Percentiles rank a stretch among this genome's conserved stretches.
phyloP scores from a whole-genome alignment of 495 filamentous ascomycete genomes.

The Penicillium pulvis region DNA sequence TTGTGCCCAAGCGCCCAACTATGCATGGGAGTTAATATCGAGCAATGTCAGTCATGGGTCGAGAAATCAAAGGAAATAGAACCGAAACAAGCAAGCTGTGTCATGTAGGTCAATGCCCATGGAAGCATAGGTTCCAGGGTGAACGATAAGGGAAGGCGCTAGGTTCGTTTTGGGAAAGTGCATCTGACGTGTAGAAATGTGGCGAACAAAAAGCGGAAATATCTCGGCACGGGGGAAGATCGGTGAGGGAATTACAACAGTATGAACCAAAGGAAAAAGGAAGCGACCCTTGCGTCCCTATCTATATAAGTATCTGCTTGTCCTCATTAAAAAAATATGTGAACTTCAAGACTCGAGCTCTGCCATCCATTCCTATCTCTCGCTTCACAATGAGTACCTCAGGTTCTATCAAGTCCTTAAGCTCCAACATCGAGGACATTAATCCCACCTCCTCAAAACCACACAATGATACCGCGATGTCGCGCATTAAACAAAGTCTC shows the following conservation, averaged over 20 bases:
- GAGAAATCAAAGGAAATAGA: too few relatives aligned
- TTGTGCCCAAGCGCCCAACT: too few relatives aligned
- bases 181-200: not conserved
- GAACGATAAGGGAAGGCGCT: too few relatives aligned
- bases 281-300: too few relatives aligned
- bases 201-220: not conserved
- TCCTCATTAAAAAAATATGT: not conserved
- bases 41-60: too few relatives aligned
- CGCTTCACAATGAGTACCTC: not conserved
- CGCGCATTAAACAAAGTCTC: slow-evolving; percentile 19
- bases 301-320: not conserved
- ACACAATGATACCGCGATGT: not conserved
- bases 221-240: not conserved
- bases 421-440: not conserved
- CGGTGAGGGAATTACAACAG: not conserved
- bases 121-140: too few relatives aligned
- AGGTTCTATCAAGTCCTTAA: not conserved
- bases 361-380: not conserved
- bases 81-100: too few relatives aligned
- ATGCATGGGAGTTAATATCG: too few relatives aligned
- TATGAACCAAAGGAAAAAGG: not conserved
- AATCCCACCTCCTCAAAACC: not conserved
- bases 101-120: too few relatives aligned
- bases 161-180: not conserved
- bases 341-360: not conserved